Evolutionary conservation across 495 filamentous ascomycete genomes (phyloP), one percentile per base, ranked within the genome.

Genomic region (Penicillium nucicola): DNA sequence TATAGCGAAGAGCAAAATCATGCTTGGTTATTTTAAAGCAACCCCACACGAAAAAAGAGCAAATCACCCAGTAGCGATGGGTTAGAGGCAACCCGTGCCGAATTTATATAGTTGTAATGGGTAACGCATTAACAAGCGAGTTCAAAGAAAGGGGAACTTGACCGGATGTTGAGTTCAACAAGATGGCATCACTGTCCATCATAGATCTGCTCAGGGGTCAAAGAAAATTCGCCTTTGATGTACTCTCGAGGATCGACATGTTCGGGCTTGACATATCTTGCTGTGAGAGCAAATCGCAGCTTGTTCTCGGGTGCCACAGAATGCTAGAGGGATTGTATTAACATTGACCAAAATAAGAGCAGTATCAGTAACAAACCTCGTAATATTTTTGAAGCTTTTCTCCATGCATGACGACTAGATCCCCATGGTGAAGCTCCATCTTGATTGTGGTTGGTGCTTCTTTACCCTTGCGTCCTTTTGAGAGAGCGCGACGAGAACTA

Each of bases 391-490:
- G 91, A 23, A 95, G 80, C 1, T 71, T 60, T 0, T 70, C 70
- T 0, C 90, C 90, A 58, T 89, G 81, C 91, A 95, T 95, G 2
- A 95, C 76, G 20, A 95, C 77, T 38, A 92, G 74, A 59, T 95
- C 90, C 0, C 91, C 91, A 62, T 95, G 91, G 25, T 78, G 63
- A 25, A 95, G 75, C 1, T 66, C 56, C 41, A 72, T 58, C n/a
- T 61, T 66, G 13, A 78, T 57, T 5, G 49, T 33, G 4, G 52
- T 48, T 1, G 59, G 37, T 4, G 60, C 46, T 31, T 57, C 57
- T 20, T 50, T 39, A 11, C 45, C 51, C 34, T 42, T 63, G 54
- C 23, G 46, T 0, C 41, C 46, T 22, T 20, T 48, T 13, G 41
- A 38, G 1, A 64, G 15, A 1, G 53, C 30, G 10, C 28, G 30